phyloP scores from a whole-genome alignment of 768 basidiomycete genomes.

The Suillus plorans region DNA sequence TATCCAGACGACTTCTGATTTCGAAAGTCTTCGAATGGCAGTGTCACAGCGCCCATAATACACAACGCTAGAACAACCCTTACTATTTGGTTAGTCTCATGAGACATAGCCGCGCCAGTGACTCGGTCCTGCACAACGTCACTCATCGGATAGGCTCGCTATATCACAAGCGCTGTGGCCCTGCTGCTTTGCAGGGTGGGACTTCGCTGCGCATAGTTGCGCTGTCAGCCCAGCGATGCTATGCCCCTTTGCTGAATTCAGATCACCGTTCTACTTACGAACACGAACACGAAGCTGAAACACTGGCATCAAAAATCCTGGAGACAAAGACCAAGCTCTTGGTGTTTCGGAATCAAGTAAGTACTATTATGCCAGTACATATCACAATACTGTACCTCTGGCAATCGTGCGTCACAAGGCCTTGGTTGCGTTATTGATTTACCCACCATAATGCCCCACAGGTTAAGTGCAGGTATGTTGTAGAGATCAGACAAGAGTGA shows the following conservation, averaged over 20 bases:
- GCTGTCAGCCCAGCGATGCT: not conserved
- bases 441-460: too few relatives aligned
- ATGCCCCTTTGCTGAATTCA: not conserved
- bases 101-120: not conserved
- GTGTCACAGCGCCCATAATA: not conserved
- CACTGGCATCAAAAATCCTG: not conserved
- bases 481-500: too few relatives aligned
- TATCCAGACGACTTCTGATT: not conserved
- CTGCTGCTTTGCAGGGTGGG: not conserved
- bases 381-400: not conserved
- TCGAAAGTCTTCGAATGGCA: not conserved
- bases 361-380: not conserved
- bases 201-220: not conserved
- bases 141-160: not conserved
- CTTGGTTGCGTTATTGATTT: too few relatives aligned
- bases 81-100: not conserved
- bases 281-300: not conserved
- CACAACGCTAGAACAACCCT: not conserved
- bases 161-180: not conserved
- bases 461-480: too few relatives aligned
- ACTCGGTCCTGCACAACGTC: not conserved
- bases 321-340: not conserved
- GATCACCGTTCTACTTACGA: not conserved
- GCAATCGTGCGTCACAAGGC: too few relatives aligned
- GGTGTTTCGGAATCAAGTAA: not conserved